These are phyloP conservation scores for Pulveroboletus sp. DNA, from an alignment of 768 basidiomycete genomes.

Conservation along the genomic window DNA sequence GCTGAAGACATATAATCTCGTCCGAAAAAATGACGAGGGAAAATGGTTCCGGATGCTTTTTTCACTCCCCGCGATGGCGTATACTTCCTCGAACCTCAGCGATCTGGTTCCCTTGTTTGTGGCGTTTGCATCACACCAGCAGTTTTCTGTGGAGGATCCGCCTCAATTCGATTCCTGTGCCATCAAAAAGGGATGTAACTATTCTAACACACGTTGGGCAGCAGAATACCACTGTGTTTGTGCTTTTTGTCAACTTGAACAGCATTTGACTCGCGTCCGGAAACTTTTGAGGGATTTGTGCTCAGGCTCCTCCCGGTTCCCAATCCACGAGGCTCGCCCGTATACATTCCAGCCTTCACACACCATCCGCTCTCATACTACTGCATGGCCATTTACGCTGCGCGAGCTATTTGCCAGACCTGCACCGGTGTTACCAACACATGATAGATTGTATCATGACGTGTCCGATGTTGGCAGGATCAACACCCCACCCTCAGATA, in stretches of 20 bases:
- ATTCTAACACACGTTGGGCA: background rate
- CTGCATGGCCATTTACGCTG: background rate
- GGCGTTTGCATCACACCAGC: slow-evolving; percentile 21
- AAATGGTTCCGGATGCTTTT: slow-evolving; percentile 23
- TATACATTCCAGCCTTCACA: background rate
- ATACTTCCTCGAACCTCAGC: slow-evolving; percentile 10
- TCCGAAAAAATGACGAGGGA: slow-evolving; percentile 6
- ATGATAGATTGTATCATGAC: background rate
- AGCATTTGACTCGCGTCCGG: background rate
- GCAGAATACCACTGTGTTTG: slow-evolving; percentile 1
- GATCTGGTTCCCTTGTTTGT: slow-evolving; percentile 26
- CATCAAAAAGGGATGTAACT: background rate
- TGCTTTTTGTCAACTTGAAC: slow-evolving; percentile 6
- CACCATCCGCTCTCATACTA: background rate
- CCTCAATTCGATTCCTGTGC: slow-evolving; percentile 8
- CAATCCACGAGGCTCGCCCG: background rate
- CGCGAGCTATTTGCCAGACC: background rate
- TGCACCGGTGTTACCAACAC: background rate
- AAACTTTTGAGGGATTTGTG: background rate
- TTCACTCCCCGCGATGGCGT: slow-evolving; percentile 27
- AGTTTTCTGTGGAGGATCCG: slow-evolving; percentile 4
- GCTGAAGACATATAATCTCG: slow-evolving; percentile 24
- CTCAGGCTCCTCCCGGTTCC: background rate
- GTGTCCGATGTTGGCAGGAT: background rate
- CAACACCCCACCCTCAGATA: too few species aligned